Percentiles rank a stretch among this genome's conserved stretches.
phyloP scores from a whole-genome alignment of 371 early-diverging fungal species.

The Lichtheimia ornata region DNA sequence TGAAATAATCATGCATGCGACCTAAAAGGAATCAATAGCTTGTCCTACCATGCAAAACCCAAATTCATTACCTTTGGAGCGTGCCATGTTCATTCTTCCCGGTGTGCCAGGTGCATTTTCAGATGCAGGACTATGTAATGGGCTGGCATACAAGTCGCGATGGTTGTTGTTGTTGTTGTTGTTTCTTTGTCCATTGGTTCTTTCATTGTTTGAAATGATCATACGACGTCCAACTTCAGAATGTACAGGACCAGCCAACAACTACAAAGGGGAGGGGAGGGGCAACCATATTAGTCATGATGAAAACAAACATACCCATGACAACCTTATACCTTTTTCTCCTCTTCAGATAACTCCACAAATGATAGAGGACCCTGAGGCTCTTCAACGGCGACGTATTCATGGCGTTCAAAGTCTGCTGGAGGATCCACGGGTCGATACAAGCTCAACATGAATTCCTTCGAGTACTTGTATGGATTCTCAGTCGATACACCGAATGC shows the following conservation, averaged over 20 bases:
- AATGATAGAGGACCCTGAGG: conserved; percentile 66
- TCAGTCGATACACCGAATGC: neutral
- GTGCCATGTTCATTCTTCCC: conserved; percentile 23
- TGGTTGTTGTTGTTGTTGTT: conserved; percentile 18
- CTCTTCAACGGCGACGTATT: conserved; percentile 70
- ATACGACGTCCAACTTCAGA: conserved; percentile 49
- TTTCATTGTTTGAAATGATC: conserved; percentile 17
- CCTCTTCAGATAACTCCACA: conserved; percentile 62
- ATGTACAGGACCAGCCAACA: conserved; percentile 58
- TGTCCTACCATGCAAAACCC: neutral
- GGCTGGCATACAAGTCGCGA: conserved; percentile 35
- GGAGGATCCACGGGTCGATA: conserved; percentile 65
- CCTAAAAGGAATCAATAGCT: conserved; percentile 9
- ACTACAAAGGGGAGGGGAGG: conserved; percentile 28
- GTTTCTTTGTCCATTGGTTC: conserved; percentile 18
- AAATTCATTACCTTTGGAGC: conserved; percentile 21
- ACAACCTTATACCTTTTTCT: conserved; percentile 59
- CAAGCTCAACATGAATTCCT: conserved; percentile 78
- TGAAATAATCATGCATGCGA: conserved; percentile 28
- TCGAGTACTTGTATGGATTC: conserved; percentile 75
- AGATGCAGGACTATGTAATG: conserved; percentile 40
- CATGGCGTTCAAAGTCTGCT: conserved; percentile 71
- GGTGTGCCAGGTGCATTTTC: conserved; percentile 37
- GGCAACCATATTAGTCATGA: neutral
- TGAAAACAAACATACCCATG: neutral